These are phyloP conservation scores for Raffaelea arxii DNA, from an alignment of 2,329 filamentous ascomycete genomes.

Conservation along the genomic window DNA sequence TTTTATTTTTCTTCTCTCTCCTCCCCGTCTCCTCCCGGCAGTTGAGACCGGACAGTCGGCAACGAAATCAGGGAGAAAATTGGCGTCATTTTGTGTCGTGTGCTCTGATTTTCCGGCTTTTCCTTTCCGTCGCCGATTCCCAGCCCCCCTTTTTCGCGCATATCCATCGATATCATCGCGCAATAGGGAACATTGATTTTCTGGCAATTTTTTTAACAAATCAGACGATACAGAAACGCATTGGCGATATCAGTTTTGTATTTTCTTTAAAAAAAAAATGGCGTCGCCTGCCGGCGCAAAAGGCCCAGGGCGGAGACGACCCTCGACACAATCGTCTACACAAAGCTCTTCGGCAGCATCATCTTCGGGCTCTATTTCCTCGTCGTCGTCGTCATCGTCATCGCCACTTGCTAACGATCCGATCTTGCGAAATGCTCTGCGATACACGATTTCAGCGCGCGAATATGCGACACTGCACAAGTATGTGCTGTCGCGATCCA, in stretches of 20 bases:
- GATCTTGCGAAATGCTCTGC: slow-evolving; percentile 72
- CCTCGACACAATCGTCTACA: not conserved
- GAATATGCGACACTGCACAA: slow-evolving; percentile 82
- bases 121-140: not conserved
- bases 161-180: no score
- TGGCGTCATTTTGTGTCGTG: not conserved
- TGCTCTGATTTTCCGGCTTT: not conserved
- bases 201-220: not conserved
- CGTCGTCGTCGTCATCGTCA: not conserved
- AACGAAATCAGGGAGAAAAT: no score
- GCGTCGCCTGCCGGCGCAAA: not conserved
- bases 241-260: no score
- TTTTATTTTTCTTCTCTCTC: not conserved
- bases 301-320: not conserved
- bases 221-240: no score
- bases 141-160: not conserved
- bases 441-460: slow-evolving; percentile 74
- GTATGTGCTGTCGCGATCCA: slow-evolving; percentile 68
- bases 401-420: slow-evolving; percentile 42
- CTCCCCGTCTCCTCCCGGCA: not conserved
- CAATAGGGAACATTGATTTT: not conserved
- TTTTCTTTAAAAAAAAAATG: no score
- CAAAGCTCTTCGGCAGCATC: not conserved
- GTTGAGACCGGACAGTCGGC: not conserved
- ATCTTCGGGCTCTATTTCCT: not conserved